phyloP scores from a whole-genome alignment of 495 filamentous ascomycete genomes.

The Daldinia loculata region DNA sequence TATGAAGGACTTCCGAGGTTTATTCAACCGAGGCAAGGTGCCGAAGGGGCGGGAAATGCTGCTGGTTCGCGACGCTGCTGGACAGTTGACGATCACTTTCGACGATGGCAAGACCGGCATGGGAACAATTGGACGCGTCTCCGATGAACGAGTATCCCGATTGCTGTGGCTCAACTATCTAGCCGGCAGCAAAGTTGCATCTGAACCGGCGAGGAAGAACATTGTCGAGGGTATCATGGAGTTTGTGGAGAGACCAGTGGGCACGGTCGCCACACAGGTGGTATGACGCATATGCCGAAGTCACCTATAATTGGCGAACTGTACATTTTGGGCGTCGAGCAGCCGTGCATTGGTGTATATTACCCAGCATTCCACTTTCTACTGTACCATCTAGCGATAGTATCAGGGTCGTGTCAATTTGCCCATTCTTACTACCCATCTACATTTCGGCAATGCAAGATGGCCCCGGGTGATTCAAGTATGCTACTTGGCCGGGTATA shows the following conservation, averaged over 20 bases:
- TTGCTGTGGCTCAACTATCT: slow-evolving; percentile 91
- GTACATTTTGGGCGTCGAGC: slow-evolving; percentile 20
- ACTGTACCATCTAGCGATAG: slow-evolving; percentile 29
- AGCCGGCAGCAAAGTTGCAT: slow-evolving; percentile 85
- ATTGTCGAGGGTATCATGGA: slow-evolving; percentile 89
- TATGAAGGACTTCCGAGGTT: slow-evolving; percentile 75
- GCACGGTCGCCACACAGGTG: slow-evolving; percentile 82
- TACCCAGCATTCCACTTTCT: slow-evolving; percentile 31
- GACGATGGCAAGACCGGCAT: slow-evolving; percentile 62
- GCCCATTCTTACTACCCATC: slow-evolving; percentile 24
- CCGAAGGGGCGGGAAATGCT: slow-evolving; percentile 78
- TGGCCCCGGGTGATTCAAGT: slow-evolving; percentile 33
- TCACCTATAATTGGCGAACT: slow-evolving; percentile 16
- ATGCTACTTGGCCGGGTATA: slow-evolving; percentile 29
- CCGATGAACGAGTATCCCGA: slow-evolving; percentile 80
- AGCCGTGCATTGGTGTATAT: slow-evolving; percentile 37
- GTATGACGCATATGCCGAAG: slow-evolving; percentile 43
- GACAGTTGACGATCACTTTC: slow-evolving; percentile 73
- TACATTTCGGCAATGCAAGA: slow-evolving; percentile 36
- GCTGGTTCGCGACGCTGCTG: slow-evolving; percentile 71
- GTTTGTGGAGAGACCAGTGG: slow-evolving; percentile 87
- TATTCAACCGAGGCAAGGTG: slow-evolving; percentile 79
- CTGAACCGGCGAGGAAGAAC: slow-evolving; percentile 78
- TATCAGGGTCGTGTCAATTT: slow-evolving; percentile 22
- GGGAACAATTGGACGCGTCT: slow-evolving; percentile 59